Base-by-base conservation (phyloP, 768 basidiomycete genomes). In the Macrolepiota albuminosa region DNA sequence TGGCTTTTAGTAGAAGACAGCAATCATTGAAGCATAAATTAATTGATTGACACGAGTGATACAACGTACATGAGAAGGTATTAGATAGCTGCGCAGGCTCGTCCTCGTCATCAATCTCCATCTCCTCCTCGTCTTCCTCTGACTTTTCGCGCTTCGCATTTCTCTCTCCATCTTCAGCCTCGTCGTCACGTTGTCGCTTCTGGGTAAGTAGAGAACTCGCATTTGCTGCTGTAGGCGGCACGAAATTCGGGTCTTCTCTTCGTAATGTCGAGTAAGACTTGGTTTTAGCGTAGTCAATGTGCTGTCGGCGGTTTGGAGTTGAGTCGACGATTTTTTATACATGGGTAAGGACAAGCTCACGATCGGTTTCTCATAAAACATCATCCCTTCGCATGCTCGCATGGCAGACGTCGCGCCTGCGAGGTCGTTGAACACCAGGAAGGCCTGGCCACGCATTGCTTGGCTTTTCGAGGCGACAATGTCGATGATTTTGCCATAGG, bases 101-200 rank as follows among this genome's bases (percentile, higher is more conserved):
- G 49, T 91, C 89, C 50, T 97, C 93, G 53, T 95, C 93, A 61
- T 95, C 93, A 68, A 94, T 92, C 75, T 96, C 94, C 88, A 95
- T 95, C 76, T 94, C 92, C 69, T 89, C 89, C 57, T 86, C 93
- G 63, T 91, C 90, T 64, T 85, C 84, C 56, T 81, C 86, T 47
- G 79, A 75, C 71, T 85, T 91, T 67, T 86, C 84, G 62, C 86
- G 83, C 76, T 95, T 96, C 31, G 79, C 65, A 47, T 77, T 78
- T 53, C 82, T 81, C 56, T 78, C 84, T 55, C 75, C 80, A 48
- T 82, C 83, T 29, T 75, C 77, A 43, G 73, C 69, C 49, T 83
- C 84, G 21, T 82, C 87, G 46, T 90, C 90, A 67, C 91, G 79
- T 68, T 71, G 82, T 65, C 86, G 81, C 76, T 89, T 93, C 64